Evolutionary conservation across 2,329 filamentous ascomycete genomes (phyloP).

Genomic region (Cercospora nicotianae): DNA sequence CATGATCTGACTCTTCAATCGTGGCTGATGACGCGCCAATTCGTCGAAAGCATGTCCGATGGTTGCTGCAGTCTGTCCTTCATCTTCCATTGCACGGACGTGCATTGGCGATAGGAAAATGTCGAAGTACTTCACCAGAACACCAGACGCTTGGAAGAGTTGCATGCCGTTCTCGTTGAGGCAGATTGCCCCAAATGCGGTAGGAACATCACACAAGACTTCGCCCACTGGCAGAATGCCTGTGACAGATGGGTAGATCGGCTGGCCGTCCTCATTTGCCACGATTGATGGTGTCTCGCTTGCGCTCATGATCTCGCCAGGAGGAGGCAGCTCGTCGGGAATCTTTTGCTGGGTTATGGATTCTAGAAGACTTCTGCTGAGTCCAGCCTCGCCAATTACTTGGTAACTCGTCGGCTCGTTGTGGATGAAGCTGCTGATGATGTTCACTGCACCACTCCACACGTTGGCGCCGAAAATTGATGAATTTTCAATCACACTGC

Average conservation of each 20-base stretch:
- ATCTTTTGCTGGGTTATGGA: constrained; percentile 60
- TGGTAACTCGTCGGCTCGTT: constrained; percentile 98
- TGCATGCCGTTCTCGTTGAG: constrained; percentile 85
- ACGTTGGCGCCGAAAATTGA: constrained; percentile 83
- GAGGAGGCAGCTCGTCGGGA: constrained; percentile 28
- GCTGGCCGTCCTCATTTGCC: constrained; percentile 27
- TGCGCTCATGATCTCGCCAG: constrained; percentile 25
- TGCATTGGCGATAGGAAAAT: constrained; percentile 95
- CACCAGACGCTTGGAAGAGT: constrained; percentile 78
- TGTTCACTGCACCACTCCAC: constrained; percentile 91
- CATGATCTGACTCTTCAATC: constrained; percentile 75
- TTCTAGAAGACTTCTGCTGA: constrained; percentile 83
- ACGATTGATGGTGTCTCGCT: constrained; percentile 17
- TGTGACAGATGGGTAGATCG: constrained; percentile 28
- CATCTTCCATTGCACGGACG: constrained; percentile 77
- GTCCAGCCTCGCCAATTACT: constrained; percentile 88
- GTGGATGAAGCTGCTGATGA: constrained; percentile 94
- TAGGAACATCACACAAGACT: constrained; percentile 81
- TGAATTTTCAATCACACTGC: constrained; percentile 77
- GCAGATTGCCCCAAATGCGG: constrained; percentile 89
- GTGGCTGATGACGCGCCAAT: constrained; percentile 87
- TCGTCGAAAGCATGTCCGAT: constrained; percentile 90
- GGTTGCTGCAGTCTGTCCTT: constrained; percentile 63
- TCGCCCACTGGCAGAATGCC: constrained; percentile 87
- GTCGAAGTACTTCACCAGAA: constrained; percentile 84